Evolutionary conservation across 148 eudicot genomes (phyloP).

Genomic region (Selenicereus undatus): DNA sequence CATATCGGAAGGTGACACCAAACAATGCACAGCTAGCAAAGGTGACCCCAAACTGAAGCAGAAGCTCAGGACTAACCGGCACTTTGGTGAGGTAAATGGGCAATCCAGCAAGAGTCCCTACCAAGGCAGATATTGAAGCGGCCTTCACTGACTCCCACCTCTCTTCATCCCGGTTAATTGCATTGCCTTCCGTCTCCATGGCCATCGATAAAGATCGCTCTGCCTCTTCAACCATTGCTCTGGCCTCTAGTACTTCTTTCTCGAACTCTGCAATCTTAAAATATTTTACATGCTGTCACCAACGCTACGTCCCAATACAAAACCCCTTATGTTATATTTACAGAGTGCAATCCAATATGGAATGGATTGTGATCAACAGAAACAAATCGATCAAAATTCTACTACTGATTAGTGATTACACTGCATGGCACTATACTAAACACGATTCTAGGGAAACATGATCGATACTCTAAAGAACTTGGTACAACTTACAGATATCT

Average conservation of each 20-base stretch:
- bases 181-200: conserved; percentile 14
- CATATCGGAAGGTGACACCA: conserved; percentile 84
- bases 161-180: conserved; percentile 42
- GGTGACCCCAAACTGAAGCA: conserved; percentile 57
- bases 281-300: background rate
- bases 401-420: too few relatives aligned
- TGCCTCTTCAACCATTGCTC: conserved; percentile 78
- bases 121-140: conserved; percentile 58
- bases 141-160: conserved; percentile 84
- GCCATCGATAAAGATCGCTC: conserved; percentile 45
- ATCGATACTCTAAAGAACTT: background rate
- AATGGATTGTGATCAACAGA: background rate
- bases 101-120: conserved; percentile 66
- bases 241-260: conserved; percentile 72
- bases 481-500: background rate
- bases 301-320: background rate
- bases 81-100: conserved; percentile 55
- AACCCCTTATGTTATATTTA: too few relatives aligned
- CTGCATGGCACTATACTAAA: background rate
- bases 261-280: conserved; percentile 91
- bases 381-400: background rate
- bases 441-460: background rate
- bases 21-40: conserved; percentile 82
- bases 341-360: background rate
- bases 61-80: conserved; percentile 40